Evolutionary conservation across 768 basidiomycete genomes (phyloP).

Genomic region (Chlorophyllum brunneum): DNA sequence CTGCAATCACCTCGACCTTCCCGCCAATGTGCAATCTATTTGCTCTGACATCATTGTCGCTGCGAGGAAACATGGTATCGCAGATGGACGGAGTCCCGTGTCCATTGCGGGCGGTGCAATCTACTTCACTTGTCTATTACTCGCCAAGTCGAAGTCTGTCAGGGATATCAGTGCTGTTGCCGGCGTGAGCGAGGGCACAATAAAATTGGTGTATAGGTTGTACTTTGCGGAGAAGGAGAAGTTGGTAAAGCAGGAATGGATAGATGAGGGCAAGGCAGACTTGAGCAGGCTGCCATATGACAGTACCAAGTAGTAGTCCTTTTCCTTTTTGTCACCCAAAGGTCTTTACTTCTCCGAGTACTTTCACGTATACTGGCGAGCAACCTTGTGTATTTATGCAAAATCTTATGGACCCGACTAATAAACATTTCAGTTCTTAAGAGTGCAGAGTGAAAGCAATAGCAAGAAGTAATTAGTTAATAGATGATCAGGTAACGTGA

Average conservation of each 20-base stretch:
- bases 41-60: conserved; percentile 79
- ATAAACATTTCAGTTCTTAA: neutral
- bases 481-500: neutral
- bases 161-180: conserved; percentile 89
- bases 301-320: conserved; percentile 29
- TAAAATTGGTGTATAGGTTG: conserved; percentile 82
- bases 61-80: conserved; percentile 80
- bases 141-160: conserved; percentile 70
- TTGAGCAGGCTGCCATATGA: conserved; percentile 40
- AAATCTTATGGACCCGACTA: too few species aligned
- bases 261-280: conserved; percentile 74
- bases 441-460: neutral
- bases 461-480: neutral
- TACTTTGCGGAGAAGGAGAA: conserved; percentile 73
- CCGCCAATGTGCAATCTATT: conserved; percentile 77
- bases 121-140: conserved; percentile 83
- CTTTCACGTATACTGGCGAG: too few species aligned
- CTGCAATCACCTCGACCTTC: conserved; percentile 88
- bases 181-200: conserved; percentile 94
- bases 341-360: too few species aligned
- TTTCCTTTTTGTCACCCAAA: conserved; percentile 17
- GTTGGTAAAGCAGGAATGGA: conserved; percentile 83
- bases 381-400: too few species aligned
- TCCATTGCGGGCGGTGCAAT: conserved; percentile 99
- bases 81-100: conserved; percentile 91